Base-by-base conservation (phyloP, 164 flowering plant genomes). In the Nymphaea thermarum region DNA sequence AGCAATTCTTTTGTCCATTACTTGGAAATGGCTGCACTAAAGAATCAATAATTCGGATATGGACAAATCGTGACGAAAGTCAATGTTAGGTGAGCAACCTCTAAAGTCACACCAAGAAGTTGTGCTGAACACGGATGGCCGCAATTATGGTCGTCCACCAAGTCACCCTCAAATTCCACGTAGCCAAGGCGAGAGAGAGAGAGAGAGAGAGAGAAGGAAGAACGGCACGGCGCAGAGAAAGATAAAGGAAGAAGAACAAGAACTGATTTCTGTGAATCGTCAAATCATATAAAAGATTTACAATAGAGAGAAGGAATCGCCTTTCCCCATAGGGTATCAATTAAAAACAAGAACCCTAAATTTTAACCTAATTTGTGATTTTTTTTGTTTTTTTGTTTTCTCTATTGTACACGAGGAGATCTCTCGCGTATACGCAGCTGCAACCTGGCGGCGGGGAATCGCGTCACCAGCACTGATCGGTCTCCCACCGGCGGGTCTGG, bases 381-480 rank as follows among this genome's bases (percentile, higher is more conserved):
- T 43, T 43, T 60, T 61, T 43, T 64, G 18, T 45, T 41, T 6
- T 42, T 5, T 41, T 2, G 42, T 64, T 36, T 7, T 44, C 51
- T 17, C 17, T 42, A 63, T 64, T 44, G 43, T 43, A 41, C 42
- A 25, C 64, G 6, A 43, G n/a, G 53, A 68, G 67, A 41, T 68
- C 17, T 60, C 8, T 41, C 11, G 64, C 11, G 16, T 8, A 10
- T 10, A 8, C 60, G 17, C 43, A 67, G n/a, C 17, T 47, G 68
- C 60, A 17, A 16, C 41, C 44, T 0, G 53, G 5, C 18, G 3
- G 3, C 61, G 42, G 8, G 62, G 44, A 43, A 3, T 42, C 4
- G 17, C 3, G 44, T 14, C 60, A 87, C 96, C 96, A 90, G 76
- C 96, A 90, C 79, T 90, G 96, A 67, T 90, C 93, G 42, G 93